Evolutionary conservation across 225 moss, liverwort and hornwort species (phyloP), one percentile per base, ranked within the genome.

Genomic region (Pseudisothecium myosuroides): DNA sequence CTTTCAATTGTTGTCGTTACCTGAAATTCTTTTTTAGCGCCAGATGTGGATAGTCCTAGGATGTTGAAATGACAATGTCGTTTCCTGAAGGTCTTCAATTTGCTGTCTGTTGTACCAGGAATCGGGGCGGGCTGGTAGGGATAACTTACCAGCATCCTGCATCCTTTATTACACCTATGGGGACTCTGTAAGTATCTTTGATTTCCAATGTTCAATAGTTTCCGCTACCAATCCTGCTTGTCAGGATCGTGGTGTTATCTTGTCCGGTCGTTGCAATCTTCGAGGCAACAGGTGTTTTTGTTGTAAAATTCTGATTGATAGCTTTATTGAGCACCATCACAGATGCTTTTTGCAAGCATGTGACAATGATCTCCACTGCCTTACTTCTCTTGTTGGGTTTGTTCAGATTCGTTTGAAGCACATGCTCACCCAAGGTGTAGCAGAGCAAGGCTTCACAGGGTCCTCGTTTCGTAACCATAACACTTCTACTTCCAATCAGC

Each of bases 41-140:
- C 56, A 84, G 87, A 31, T 62, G 52, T n/a, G 80, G 31, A 67
- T 75, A 62, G 41, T 89, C 84, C 62, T 49, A 32, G 69, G 89
- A 45, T 71, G 23, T 39, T 71, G 47, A 85, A 75, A 37, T 77
- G 9, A 41, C 72, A 28, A 81, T 50, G 58, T 50, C 11, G 37
- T 62, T 32, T 16, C 37, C 65, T 83, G 49, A 63, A 83, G 22
- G 36, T 83, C 36, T 50, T 65, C 23, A 47, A 67, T 60, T 85
- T 85, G 28, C 43, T 86, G 43, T 88, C 23, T 89, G 52, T 65
- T 85, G 67, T 90, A 83, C 71, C 94, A 98, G 98, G 98, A 98
- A 91, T 98, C 98, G 80, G 98, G 98, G 63, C 97, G 98, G 90
- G 98, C 98, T 86, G 98, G 98, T 56, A 92, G 98, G 87, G 98